These are phyloP conservation scores for Serendipita sp. DNA, from an alignment of 768 basidiomycete genomes.

Conservation along the genomic window DNA sequence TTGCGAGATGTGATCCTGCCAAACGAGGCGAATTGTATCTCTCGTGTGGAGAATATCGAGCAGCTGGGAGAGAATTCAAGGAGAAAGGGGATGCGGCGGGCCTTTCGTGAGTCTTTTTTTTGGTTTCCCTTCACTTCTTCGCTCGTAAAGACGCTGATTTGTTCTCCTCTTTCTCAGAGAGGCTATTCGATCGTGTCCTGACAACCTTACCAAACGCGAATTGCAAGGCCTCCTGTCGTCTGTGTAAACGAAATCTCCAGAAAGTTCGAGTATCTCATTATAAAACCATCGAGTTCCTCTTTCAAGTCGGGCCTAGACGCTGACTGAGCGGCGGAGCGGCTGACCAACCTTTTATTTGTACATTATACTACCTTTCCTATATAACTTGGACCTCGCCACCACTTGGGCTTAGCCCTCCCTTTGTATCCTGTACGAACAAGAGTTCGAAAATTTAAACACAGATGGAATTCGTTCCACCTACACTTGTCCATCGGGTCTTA, in stretches of 20 bases:
- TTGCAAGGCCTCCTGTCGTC: constrained; percentile 18
- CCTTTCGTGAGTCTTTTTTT: constrained; percentile 49
- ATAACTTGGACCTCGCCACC: not conserved
- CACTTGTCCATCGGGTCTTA: constrained; percentile 65
- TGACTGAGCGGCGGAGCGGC: not conserved
- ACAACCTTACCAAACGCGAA: constrained; percentile 65
- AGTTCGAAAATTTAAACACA: not conserved
- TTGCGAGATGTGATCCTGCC: constrained; percentile 69
- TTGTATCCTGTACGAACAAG: not conserved
- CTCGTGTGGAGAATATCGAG: constrained; percentile 77
- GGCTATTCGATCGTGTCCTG: constrained; percentile 57
- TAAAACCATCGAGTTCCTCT: not conserved
- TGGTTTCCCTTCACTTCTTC: not conserved
- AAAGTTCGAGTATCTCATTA: not conserved
- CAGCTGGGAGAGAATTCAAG: constrained; percentile 80
- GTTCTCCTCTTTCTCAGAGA: constrained; percentile 31
- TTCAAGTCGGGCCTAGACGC: not conserved
- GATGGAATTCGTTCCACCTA: constrained; percentile 69
- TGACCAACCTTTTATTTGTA: not conserved
- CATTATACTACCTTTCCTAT: not conserved
- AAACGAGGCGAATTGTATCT: constrained; percentile 78
- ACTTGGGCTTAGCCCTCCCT: not conserved
- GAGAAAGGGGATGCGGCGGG: constrained; percentile 72
- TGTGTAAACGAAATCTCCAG: not conserved
- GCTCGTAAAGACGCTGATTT: constrained; percentile 7